These are phyloP conservation scores for Vigna reflexopilosa DNA, from an alignment of 306 rosid genomes.

Conservation along the genomic window DNA sequence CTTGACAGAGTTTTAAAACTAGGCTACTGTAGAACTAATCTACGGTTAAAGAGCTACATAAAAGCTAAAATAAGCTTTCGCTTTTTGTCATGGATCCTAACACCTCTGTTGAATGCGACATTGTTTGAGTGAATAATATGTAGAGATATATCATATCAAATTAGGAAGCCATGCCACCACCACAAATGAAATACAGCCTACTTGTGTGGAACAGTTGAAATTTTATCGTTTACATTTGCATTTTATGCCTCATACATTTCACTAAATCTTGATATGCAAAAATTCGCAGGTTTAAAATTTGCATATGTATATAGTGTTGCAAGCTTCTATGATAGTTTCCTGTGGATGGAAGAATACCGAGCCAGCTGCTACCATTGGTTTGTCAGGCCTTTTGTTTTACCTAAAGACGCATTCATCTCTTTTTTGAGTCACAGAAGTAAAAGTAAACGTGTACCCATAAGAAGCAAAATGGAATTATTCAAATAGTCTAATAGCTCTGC, in stretches of 20 bases:
- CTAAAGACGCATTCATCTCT: slow-evolving; percentile 11
- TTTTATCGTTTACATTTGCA: not conserved
- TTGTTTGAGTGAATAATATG: slow-evolving; percentile 17
- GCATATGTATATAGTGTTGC: slow-evolving; percentile 40
- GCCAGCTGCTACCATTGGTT: slow-evolving; percentile 35
- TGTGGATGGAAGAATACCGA: slow-evolving; percentile 21
- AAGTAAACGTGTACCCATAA: not conserved
- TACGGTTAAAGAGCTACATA: not conserved
- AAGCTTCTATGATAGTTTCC: slow-evolving; percentile 47
- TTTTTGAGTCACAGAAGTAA: slow-evolving; percentile 6
- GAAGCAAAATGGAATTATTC: slow-evolving; percentile 28
- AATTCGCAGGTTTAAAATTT: slow-evolving; percentile 59
- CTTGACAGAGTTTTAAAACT: not conserved
- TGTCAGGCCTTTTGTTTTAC: slow-evolving; percentile 16
- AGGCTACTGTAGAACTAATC: not conserved
- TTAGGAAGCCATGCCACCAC: not conserved
- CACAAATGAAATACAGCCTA: slow-evolving; percentile 30
- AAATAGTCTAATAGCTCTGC: slow-evolving; percentile 33
- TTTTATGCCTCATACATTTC: slow-evolving; percentile 1
- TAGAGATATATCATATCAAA: not conserved
- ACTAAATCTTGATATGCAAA: slow-evolving; percentile 30
- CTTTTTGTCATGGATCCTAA: not conserved
- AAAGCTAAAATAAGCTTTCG: not conserved
- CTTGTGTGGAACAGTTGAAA: slow-evolving; percentile 7
- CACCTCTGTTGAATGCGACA: slow-evolving; percentile 1